Evolutionary conservation across 2,329 filamentous ascomycete genomes (phyloP).

Genomic region (Aspergillus sp.): DNA sequence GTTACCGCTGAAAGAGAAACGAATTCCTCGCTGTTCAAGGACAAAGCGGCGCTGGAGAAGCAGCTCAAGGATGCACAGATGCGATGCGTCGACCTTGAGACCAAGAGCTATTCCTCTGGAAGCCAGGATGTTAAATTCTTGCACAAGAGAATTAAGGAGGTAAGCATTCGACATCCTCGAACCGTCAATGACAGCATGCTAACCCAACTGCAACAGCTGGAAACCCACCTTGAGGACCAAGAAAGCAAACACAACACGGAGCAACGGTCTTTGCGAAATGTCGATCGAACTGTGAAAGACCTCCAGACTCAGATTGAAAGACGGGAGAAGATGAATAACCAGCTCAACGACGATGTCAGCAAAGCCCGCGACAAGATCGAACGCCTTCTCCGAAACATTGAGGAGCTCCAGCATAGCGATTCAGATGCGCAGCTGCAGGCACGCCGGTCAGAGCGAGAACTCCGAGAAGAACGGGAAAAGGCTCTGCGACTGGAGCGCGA

Average conservation of each 20-base stretch:
- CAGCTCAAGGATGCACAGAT: slow-evolving; percentile 82
- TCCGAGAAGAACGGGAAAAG: slow-evolving; percentile 81
- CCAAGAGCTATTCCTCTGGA: slow-evolving; percentile 88
- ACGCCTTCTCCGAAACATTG: slow-evolving; percentile 79
- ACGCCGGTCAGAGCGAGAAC: slow-evolving; percentile 78
- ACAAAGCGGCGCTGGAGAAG: slow-evolving; percentile 85
- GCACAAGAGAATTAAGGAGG: slow-evolving; percentile 90
- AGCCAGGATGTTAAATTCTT: slow-evolving; percentile 94
- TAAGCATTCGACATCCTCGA: slow-evolving; percentile 37
- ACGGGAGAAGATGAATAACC: slow-evolving; percentile 74
- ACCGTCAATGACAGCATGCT: slow-evolving; percentile 7
- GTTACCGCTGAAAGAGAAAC: slow-evolving; percentile 76
- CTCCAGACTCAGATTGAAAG: slow-evolving; percentile 86
- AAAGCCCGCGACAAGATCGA: slow-evolving; percentile 86
- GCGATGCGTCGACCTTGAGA: slow-evolving; percentile 84
- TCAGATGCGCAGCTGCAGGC: slow-evolving; percentile 70
- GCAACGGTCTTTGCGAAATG: slow-evolving; percentile 78
- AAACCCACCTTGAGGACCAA: slow-evolving; percentile 74
- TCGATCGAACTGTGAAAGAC: slow-evolving; percentile 89
- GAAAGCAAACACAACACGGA: slow-evolving; percentile 70
- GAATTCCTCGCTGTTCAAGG: slow-evolving; percentile 72
- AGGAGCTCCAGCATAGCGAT: slow-evolving; percentile 85
- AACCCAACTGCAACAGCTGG: slow-evolving; percentile 52
- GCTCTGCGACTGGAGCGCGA: slow-evolving; percentile 74
- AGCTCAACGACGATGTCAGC: slow-evolving; percentile 72